phyloP scores from a whole-genome alignment of 2,329 filamentous ascomycete genomes.

The Chaetomium olivaceum region DNA sequence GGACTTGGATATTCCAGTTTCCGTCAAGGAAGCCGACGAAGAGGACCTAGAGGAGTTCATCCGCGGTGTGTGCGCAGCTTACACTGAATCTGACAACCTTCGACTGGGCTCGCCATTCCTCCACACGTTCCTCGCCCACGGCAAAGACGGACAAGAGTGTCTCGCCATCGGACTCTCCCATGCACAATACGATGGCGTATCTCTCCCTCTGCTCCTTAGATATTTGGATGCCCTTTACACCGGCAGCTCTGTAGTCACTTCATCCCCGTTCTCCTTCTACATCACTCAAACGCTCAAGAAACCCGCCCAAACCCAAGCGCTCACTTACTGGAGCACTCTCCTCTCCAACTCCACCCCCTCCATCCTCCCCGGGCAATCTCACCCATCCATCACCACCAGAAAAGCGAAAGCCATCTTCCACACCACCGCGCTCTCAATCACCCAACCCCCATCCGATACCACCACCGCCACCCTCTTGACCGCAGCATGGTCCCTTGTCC shows the following conservation, averaged over 20 bases:
- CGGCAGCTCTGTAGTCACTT: conserved; percentile 28
- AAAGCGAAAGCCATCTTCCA: conserved; percentile 27
- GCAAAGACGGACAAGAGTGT: conserved; percentile 37
- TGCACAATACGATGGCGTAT: conserved; percentile 70
- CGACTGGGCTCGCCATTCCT: conserved; percentile 61
- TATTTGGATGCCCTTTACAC: conserved; percentile 58
- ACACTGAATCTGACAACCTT: conserved; percentile 48
- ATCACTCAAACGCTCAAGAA: conserved; percentile 44
- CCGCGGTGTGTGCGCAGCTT: conserved; percentile 40
- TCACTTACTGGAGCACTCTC: conserved; percentile 61
- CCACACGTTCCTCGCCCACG: conserved; percentile 55
- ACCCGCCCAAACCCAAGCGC: conserved; percentile 39
- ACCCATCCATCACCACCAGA: conserved; percentile 25
- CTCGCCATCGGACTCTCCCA: conserved; percentile 66
- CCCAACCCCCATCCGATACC: conserved; percentile 43
- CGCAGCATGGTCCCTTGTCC: conserved; percentile 65
- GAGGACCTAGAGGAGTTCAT: conserved; percentile 38
- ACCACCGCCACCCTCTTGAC: conserved; percentile 67
- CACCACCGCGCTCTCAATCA: conserved; percentile 44
- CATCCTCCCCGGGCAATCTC: conserved; percentile 39
- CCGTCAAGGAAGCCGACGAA: conserved; percentile 51
- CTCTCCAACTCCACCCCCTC: conserved; percentile 55
- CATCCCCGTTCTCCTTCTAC: conserved; percentile 49
- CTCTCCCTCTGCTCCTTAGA: conserved; percentile 58
- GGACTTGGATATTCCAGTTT: conserved; percentile 50